These are phyloP conservation scores for Magnolia sinica DNA, from an alignment of 164 flowering plant genomes.

Conservation along the genomic window DNA sequence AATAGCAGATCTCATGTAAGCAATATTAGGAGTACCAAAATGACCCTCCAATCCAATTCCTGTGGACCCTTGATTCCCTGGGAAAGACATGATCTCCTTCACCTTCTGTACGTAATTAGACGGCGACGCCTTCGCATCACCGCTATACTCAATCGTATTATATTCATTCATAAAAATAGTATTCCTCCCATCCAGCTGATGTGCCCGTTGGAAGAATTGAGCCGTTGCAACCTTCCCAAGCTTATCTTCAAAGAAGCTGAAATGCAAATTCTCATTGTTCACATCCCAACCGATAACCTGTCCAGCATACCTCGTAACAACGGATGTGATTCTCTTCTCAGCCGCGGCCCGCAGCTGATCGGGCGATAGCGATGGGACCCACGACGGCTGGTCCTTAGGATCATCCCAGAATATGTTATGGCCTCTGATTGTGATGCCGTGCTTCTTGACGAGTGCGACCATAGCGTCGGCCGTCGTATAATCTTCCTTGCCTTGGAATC, in stretches of 20 bases:
- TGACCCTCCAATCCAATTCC: slow-evolving; percentile 70
- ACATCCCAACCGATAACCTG: slow-evolving; percentile 78
- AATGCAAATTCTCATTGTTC: slow-evolving; percentile 68
- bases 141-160: slow-evolving; percentile 50
- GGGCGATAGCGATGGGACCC: slow-evolving; percentile 36
- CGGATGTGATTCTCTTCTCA: slow-evolving; percentile 34
- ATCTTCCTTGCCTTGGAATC: slow-evolving; percentile 34
- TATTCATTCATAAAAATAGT: slow-evolving; percentile 66
- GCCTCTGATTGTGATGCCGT: slow-evolving; percentile 45
- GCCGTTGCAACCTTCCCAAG: slow-evolving; percentile 39
- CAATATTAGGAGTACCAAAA: slow-evolving; percentile 42
- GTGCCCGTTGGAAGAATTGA: slow-evolving; percentile 19
- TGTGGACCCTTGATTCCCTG: not conserved
- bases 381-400: slow-evolving; percentile 35
- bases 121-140: slow-evolving; percentile 30
- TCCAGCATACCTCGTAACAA: slow-evolving; percentile 48
- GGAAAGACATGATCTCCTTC: slow-evolving; percentile 17
- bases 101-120: slow-evolving; percentile 45
- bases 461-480: slow-evolving; percentile 55
- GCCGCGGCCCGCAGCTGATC: slow-evolving; percentile 25
- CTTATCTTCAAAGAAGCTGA: slow-evolving; percentile 42
- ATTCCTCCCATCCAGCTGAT: slow-evolving; percentile 25
- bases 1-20: slow-evolving; percentile 63
- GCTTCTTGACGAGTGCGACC: slow-evolving; percentile 34
- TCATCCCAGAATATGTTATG: slow-evolving; percentile 61